A percentile compares a stretch with the other conserved stretches of the same genome.
Evolutionary conservation across 805 yeast genomes (phyloP).

Genomic region (Candida caryicola): DNA sequence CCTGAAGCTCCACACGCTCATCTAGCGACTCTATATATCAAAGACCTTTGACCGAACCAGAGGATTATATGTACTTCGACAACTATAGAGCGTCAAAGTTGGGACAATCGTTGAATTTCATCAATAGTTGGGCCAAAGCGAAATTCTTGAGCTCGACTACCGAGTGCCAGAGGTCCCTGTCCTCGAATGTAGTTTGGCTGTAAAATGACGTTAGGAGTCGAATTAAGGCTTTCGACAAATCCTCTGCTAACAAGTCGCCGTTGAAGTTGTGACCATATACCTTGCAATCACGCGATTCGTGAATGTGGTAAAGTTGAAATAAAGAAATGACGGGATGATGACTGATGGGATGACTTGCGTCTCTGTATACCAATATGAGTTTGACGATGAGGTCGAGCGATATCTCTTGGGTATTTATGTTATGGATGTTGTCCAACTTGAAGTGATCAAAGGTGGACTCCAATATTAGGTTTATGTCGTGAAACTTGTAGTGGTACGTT

Average conservation of each 20-base stretch:
- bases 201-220: conserved; percentile 8
- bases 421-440: conserved; percentile 1
- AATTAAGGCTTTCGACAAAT: conserved; percentile 8
- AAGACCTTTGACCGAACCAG: too few relatives aligned
- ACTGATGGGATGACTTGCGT: not conserved
- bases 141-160: conserved; percentile 11
- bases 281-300: conserved; percentile 8
- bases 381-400: conserved; percentile 5
- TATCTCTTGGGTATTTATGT: conserved; percentile 2
- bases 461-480: conserved; percentile 11
- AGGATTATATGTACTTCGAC: too few relatives aligned
- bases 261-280: conserved; percentile 6
- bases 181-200: conserved; percentile 1
- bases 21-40: not conserved
- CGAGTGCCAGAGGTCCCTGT: conserved; percentile 11
- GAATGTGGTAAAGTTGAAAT: conserved; percentile 4
- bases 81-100: conserved; percentile 2
- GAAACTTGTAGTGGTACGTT: conserved; percentile 13
- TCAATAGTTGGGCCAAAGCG: conserved; percentile 12
- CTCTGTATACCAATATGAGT: conserved; percentile 1
- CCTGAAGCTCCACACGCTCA: too few relatives aligned
- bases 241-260: conserved; percentile 6
- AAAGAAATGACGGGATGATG: conserved; percentile 1
- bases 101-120: conserved; percentile 12
- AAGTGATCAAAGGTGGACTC: conserved; percentile 9